Base-by-base conservation (phyloP, 2,329 filamentous ascomycete species). In the Pestalotiopsis sp. region DNA sequence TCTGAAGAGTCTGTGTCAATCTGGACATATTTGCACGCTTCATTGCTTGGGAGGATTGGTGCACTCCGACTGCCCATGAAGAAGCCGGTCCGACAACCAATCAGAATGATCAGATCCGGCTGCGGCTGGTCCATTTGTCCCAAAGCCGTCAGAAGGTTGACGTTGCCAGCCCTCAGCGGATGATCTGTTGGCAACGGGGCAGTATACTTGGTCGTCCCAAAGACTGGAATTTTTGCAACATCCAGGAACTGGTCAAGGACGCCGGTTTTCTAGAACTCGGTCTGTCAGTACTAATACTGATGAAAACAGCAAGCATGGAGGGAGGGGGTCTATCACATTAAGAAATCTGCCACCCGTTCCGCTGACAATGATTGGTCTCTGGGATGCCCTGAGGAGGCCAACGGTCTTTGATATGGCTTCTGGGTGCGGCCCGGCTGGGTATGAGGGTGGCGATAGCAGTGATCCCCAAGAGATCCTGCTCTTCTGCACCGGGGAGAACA, bases 1-100 rank as follows among this genome's bases (percentile, higher is more conserved):
- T 84, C 83, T 2, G 70, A 69, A 5, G 80, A 81, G 62, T 84
- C 82, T 5, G 80, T 73, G 67, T 84, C 83, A 17, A 84, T 76
- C 58, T 84, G 82, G 2, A 82, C 74, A 52, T 17, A 84, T 72
- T 45, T 52, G 45, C 45, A 52, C 17, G 76, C 80, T 71, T 79
- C 81, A 25, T 72, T 73, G 2, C 74, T 76, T 0, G 83, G 82
- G 7, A 84, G 77, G 45, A 83, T 76, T 36, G 76, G 76, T 14
- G 79, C 79, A 52, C 74, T 74, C 17, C 78, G 75, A 2, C 79
- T 79, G 4, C 77, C 81, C 0, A 83, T 77, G 27, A 80, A 76
- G 73, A 83, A 81, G 25, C 82, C 82, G 4, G 81, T 83, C 23
- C 82, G 77, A 2, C 80, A 78, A 5, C 82, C 59, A 0, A 84